A percentile compares a stretch with the other conserved stretches of the same genome.
Evolutionary conservation across 495 filamentous ascomycete genomes (phyloP).

Genomic region (Friedmanniomyces endolithicus): DNA sequence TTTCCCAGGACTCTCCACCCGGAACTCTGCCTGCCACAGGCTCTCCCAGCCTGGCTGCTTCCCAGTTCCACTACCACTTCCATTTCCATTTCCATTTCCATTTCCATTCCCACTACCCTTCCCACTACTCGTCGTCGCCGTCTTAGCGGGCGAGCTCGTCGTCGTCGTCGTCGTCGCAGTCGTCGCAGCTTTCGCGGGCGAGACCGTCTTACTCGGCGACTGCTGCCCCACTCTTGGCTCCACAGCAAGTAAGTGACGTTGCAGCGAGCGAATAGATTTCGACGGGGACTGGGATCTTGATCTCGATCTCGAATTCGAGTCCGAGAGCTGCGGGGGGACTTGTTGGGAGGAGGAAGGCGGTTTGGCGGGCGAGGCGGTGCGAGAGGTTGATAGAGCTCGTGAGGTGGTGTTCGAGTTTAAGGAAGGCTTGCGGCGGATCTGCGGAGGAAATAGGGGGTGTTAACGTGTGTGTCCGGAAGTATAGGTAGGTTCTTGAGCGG

Average conservation of each 20-base stretch:
- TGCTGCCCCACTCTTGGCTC: constrained; percentile 5
- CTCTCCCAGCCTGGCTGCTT: constrained; percentile 10
- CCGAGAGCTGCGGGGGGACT: too few relatives aligned
- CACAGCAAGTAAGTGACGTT: constrained; percentile 7
- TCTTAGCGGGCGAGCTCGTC: too few relatives aligned
- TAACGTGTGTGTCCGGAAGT: not conserved
- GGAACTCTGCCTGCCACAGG: constrained; percentile 17
- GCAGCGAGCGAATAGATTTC: constrained; percentile 17
- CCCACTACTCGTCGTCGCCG: too few relatives aligned
- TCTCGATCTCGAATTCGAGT: too few relatives aligned
- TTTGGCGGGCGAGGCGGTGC: constrained; percentile 2
- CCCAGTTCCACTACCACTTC: not conserved
- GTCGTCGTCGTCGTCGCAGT: not conserved
- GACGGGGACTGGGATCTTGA: constrained; percentile 12
- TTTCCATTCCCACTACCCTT: too few relatives aligned
- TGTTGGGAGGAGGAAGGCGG: not conserved
- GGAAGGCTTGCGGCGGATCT: not conserved
- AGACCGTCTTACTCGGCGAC: constrained; percentile 11
- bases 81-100: too few relatives aligned
- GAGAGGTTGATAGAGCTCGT: not conserved
- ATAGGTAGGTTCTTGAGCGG: too few relatives aligned
- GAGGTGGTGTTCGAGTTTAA: not conserved
- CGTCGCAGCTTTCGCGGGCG: constrained; percentile 2
- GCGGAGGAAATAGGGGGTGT: not conserved
- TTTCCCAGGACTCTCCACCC: constrained; percentile 13